These are phyloP conservation scores for Coemansia sp. DNA, from an alignment of 192 early-diverging fungal genomes.

Conservation along the genomic window DNA sequence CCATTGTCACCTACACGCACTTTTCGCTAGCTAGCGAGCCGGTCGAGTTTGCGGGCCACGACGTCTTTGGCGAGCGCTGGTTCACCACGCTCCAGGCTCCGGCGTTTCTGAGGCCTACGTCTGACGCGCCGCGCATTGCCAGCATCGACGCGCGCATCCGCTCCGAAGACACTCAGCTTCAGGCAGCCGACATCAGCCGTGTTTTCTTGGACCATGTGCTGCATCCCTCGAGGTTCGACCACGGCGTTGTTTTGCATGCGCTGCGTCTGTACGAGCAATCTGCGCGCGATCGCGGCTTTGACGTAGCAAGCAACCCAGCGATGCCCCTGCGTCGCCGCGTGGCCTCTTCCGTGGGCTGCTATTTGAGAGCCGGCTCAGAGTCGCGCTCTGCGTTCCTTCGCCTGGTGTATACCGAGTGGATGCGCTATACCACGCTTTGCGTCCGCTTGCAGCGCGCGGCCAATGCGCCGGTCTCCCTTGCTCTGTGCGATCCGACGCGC, in stretches of 20 bases:
- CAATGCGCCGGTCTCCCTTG: constrained; percentile 33
- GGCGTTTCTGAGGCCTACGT: constrained; percentile 20
- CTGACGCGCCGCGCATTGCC: constrained; percentile 35
- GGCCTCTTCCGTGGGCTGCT: constrained; percentile 29
- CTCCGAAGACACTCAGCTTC: constrained; percentile 19
- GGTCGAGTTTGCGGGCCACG: constrained; percentile 28
- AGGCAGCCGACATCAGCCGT: constrained; percentile 37
- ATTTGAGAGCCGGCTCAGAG: constrained; percentile 25
- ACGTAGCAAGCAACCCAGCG: too few relatives aligned
- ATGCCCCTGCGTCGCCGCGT: constrained; percentile 32
- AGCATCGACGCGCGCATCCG: constrained; percentile 15
- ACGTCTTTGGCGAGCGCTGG: constrained; percentile 45
- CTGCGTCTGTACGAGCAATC: constrained; percentile 9
- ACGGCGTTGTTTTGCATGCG: constrained; percentile 29
- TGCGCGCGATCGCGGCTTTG: not conserved
- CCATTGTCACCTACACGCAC: constrained; percentile 40
- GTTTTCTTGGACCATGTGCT: constrained; percentile 42
- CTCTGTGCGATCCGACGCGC: constrained; percentile 26
- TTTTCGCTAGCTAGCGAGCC: constrained; percentile 27
- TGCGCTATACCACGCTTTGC: constrained; percentile 51
- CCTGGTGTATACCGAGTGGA: constrained; percentile 50
- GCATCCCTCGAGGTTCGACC: constrained; percentile 27
- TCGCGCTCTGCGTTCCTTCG: not conserved
- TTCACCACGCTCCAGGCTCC: constrained; percentile 34
- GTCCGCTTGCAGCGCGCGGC: constrained; percentile 37